Percentiles rank a stretch among this genome's conserved stretches.
Evolutionary conservation across 176 grass and related monocot genomes (phyloP).

Genomic region (Luzula sylvatica): DNA sequence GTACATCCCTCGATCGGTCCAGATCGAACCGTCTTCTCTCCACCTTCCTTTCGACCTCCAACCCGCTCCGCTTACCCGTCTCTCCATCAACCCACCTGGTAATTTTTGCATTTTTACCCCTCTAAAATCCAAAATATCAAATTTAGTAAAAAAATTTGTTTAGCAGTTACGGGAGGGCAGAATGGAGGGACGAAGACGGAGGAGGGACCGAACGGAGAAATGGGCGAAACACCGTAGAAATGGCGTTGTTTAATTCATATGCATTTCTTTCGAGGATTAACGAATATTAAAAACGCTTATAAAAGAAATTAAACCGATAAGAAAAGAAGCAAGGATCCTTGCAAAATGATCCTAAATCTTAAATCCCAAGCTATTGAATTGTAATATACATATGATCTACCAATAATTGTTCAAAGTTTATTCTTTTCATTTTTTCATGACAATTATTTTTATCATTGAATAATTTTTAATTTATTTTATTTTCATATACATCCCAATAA

Average conservation of each 20-base stretch:
- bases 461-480: neutral
- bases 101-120: too few species aligned
- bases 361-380: slow-evolving; percentile 14
- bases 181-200: neutral
- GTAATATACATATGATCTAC: slow-evolving; percentile 5
- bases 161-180: slow-evolving; percentile 1
- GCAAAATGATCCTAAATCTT: slow-evolving; percentile 8
- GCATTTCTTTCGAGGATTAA: too few species aligned
- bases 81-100: slow-evolving; percentile 11
- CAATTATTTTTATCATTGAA: neutral
- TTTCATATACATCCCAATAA: neutral
- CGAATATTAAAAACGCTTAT: neutral
- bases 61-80: slow-evolving; percentile 9
- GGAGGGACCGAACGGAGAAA: slow-evolving; percentile 1
- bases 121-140: too few species aligned
- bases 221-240: neutral
- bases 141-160: too few species aligned
- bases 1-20: slow-evolving; percentile 12
- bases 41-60: slow-evolving; percentile 20
- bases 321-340: slow-evolving; percentile 9
- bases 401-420: slow-evolving; percentile 17
- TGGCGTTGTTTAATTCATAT: too few species aligned
- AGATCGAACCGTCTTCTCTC: slow-evolving; percentile 15
- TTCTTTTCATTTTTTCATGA: slow-evolving; percentile 9
- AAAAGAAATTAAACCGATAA: slow-evolving; percentile 19